These are phyloP conservation scores for Hanseniaspora valbyensis DNA, from an alignment of 805 yeast genomes.

Conservation along the genomic window DNA sequence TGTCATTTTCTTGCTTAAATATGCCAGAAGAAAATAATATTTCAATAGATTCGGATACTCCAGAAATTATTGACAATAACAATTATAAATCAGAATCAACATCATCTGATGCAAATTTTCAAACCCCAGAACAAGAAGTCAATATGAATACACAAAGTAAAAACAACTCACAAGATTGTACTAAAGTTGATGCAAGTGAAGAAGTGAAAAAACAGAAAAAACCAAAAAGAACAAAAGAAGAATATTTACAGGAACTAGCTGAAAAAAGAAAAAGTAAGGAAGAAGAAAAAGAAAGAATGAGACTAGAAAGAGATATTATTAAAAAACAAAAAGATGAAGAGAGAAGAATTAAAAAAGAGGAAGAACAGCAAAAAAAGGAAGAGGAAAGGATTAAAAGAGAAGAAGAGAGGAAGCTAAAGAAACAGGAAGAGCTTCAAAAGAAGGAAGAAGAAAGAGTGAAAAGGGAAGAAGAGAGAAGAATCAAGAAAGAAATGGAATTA, in stretches of 20 bases:
- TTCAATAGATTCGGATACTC: too few species aligned
- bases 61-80: too few species aligned
- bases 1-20: too few species aligned
- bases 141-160: too few species aligned
- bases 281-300: conserved; percentile 24
- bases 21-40: too few species aligned
- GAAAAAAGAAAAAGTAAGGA: conserved; percentile 18
- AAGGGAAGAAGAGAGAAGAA: conserved; percentile 24
- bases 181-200: conserved; percentile 19
- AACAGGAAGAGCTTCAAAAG: conserved; percentile 1
- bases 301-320: conserved; percentile 20
- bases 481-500: conserved; percentile 23
- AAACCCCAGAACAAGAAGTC: too few species aligned
- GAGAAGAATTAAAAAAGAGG: conserved; percentile 14
- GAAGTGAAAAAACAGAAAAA: conserved; percentile 20
- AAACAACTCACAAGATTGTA: too few species aligned
- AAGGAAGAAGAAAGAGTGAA: conserved; percentile 14
- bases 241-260: conserved; percentile 21
- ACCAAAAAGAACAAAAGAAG: conserved; percentile 17
- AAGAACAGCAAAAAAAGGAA: conserved; percentile 18
- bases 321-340: conserved; percentile 5
- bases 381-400: conserved; percentile 24
- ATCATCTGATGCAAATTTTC: too few species aligned
- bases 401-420: conserved; percentile 20
- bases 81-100: too few species aligned